phyloP scores from a whole-genome alignment of 2,329 filamentous ascomycete species.

The Scytalidium lignicola region DNA sequence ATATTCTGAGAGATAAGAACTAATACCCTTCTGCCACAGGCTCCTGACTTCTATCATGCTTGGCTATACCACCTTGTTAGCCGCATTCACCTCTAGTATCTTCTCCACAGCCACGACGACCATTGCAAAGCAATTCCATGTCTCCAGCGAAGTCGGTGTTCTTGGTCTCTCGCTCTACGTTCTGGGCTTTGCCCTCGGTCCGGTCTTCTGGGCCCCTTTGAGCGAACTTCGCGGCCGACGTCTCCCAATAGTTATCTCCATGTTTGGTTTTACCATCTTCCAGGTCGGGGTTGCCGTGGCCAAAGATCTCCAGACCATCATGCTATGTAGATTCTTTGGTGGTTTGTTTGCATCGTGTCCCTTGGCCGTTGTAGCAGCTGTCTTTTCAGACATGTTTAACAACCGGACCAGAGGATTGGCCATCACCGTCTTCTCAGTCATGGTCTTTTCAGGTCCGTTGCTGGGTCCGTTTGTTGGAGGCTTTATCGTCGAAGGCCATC shows the following conservation, averaged over 20 bases:
- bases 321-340: constrained; percentile 68
- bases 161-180: constrained; percentile 66
- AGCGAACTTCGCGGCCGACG: constrained; percentile 67
- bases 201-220: constrained; percentile 66
- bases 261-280: constrained; percentile 67
- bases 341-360: constrained; percentile 69
- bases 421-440: constrained; percentile 54
- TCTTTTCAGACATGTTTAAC: constrained; percentile 69
- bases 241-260: constrained; percentile 53
- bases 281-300: constrained; percentile 59
- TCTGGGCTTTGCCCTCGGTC: constrained; percentile 67
- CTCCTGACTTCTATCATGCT: constrained; percentile 61
- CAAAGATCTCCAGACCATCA: constrained; percentile 64
- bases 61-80: constrained; percentile 66
- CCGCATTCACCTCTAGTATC: constrained; percentile 70
- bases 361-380: constrained; percentile 63
- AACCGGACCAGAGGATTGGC: constrained; percentile 55
- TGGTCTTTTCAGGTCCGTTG: constrained; percentile 62
- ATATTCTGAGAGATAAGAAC: constrained; percentile 25
- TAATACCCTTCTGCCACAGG: constrained; percentile 32
- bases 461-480: constrained; percentile 65
- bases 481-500: constrained; percentile 55
- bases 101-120: constrained; percentile 61
- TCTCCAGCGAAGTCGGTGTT: constrained; percentile 56
- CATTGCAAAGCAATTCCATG: constrained; percentile 53